phyloP scores from a whole-genome alignment of 2,329 filamentous ascomycete species.

The Talaromyces verruculosus region DNA sequence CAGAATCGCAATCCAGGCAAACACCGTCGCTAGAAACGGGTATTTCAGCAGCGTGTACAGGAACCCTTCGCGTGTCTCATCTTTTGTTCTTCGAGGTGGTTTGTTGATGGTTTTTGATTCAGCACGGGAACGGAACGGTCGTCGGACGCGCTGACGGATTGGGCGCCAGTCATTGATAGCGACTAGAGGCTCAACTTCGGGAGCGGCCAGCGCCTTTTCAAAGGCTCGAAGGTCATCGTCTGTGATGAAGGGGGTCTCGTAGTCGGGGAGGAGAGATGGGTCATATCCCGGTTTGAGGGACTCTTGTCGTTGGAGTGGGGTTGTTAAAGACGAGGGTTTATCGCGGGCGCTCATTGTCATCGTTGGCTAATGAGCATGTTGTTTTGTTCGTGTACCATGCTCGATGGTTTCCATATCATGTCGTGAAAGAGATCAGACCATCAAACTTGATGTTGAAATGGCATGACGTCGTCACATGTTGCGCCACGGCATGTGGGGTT shows the following conservation, averaged over 20 bases:
- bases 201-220: slow-evolving; percentile 75
- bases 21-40: slow-evolving; percentile 78
- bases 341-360: slow-evolving; percentile 33
- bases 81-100: slow-evolving; percentile 60
- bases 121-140: slow-evolving; percentile 45
- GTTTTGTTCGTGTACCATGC: slow-evolving; percentile 5
- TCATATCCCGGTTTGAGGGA: slow-evolving; percentile 60
- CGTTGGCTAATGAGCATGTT: slow-evolving; percentile 12
- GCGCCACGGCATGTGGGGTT: neutral
- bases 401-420: neutral
- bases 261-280: slow-evolving; percentile 70
- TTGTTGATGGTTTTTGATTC: slow-evolving; percentile 25
- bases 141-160: slow-evolving; percentile 68
- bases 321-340: slow-evolving; percentile 25
- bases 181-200: slow-evolving; percentile 74
- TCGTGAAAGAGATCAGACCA: neutral
- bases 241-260: slow-evolving; percentile 72
- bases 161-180: slow-evolving; percentile 96
- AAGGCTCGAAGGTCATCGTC: slow-evolving; percentile 75
- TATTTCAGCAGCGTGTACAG: slow-evolving; percentile 88
- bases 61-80: slow-evolving; percentile 93
- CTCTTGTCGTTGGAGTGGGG: slow-evolving; percentile 5
- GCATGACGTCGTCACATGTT: slow-evolving; percentile 11
- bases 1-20: slow-evolving; percentile 76
- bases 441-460: slow-evolving; percentile 1